phyloP scores from a whole-genome alignment of 208 protist genomes.

The Crithidia bombi region DNA sequence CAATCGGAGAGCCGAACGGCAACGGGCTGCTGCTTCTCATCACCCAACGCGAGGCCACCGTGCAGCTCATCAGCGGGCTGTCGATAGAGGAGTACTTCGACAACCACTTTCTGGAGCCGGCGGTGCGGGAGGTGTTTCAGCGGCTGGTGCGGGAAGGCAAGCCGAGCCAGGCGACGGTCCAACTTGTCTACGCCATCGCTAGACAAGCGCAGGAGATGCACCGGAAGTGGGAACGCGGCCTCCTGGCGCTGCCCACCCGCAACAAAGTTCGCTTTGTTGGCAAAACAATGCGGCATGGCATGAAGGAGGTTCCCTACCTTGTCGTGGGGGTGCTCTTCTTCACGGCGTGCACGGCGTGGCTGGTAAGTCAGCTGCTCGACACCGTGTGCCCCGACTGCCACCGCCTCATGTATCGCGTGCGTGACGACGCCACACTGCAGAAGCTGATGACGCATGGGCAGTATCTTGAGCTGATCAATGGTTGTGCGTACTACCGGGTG shows the following conservation, averaged over 20 bases:
- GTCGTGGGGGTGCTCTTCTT: constrained; percentile 66
- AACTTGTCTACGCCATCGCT: constrained; percentile 88
- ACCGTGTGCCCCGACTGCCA: constrained; percentile 78
- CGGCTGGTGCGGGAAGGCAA: constrained; percentile 80
- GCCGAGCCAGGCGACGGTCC: constrained; percentile 80
- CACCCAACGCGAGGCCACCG: constrained; percentile 78
- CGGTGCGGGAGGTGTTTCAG: constrained; percentile 80
- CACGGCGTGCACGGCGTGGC: constrained; percentile 55
- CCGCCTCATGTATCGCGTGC: constrained; percentile 73
- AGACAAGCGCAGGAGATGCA: constrained; percentile 87
- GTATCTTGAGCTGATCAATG: constrained; percentile 78
- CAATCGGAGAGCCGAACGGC: constrained; percentile 70
- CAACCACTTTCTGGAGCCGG: constrained; percentile 64
- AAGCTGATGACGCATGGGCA: constrained; percentile 71
- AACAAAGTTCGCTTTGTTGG: constrained; percentile 72
- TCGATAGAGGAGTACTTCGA: constrained; percentile 87
- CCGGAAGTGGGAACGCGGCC: constrained; percentile 53
- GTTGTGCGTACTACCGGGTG: constrained; percentile 83
- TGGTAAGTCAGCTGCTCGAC: constrained; percentile 76
- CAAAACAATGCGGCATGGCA: constrained; percentile 68
- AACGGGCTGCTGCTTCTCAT: constrained; percentile 86
- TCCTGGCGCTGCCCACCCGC: constrained; percentile 65
- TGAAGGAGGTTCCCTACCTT: constrained; percentile 66
- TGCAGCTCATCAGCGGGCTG: constrained; percentile 76
- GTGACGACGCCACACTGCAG: constrained; percentile 68